Base-by-base conservation (phyloP, 106 monocot species). In the Iris macrosiphon region DNA sequence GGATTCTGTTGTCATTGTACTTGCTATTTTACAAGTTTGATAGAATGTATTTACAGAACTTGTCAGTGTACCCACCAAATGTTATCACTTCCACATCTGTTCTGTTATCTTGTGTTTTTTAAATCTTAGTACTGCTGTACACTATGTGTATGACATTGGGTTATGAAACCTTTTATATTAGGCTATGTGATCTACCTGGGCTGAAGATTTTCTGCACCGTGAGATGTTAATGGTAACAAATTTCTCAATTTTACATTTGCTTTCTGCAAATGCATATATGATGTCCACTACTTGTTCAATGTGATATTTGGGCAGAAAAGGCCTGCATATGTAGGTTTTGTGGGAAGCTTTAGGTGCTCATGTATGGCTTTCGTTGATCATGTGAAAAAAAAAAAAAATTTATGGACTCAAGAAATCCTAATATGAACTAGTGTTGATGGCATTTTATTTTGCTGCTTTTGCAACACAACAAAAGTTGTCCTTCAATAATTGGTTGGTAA, bases 161-260 rank as follows among this genome's bases (percentile, higher is more conserved):
- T 49, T 27, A 29, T 49, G 49, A 35, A 32, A 35, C 55, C 34
- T 55, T 33, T 55, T 38, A 55, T 55, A 38, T 37, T 55, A 55
- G 55, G 34, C 20, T 22, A 55, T 55, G 55, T 55, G 32, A 35
- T 38, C 21, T 16, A 35, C 21, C 2, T 8, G 55, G 32, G 37
- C 32, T 55, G 37, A 49, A 22, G 37, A 55, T 27, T 27, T 55
- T 55, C 55, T 12, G 54, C n/a, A 21, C 31, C 34, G 33, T 32
- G 19, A 34, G 21, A 33, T 54, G n/a, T 52, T 31, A 7, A 54
- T 54, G 54, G 54, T 54, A 54, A 32, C 14, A 15, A 31, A 23
- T 54, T 54, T 21, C 54, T 34, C 34, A 31, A 32, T 33, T n/a
- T 54, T 54, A 30, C 52, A 54, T 54, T 54, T 54, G 54, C 33